Evolutionary conservation across 495 filamentous ascomycete genomes (phyloP).

Genomic region (Lepraria neglecta): DNA sequence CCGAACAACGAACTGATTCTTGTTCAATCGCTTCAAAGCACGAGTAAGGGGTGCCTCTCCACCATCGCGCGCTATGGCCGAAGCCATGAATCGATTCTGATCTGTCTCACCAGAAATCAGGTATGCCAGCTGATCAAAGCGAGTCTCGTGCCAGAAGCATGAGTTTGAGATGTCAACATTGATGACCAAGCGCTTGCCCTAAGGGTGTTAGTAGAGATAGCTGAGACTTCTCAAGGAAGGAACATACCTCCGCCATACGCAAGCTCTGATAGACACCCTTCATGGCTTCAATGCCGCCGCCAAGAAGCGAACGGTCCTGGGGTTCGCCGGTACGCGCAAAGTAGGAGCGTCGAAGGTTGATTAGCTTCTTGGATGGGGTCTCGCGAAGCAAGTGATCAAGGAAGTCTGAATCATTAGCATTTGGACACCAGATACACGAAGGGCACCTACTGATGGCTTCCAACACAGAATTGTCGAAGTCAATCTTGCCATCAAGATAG

Average conservation of each 20-base stretch:
- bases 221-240: not conserved
- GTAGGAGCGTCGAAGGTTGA: conserved; percentile 70
- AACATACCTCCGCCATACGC: conserved; percentile 52
- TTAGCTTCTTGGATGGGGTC: conserved; percentile 55
- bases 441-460: conserved; percentile 64
- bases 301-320: conserved; percentile 38
- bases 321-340: conserved; percentile 44
- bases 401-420: conserved; percentile 49
- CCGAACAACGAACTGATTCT: conserved; percentile 59
- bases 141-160: conserved; percentile 54
- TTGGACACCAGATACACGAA: not conserved
- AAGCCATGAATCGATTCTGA: not conserved
- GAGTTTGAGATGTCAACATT: conserved; percentile 80
- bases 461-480: conserved; percentile 58
- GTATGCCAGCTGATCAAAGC: conserved; percentile 14
- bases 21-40: conserved; percentile 32
- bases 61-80: not conserved
- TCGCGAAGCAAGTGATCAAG: conserved; percentile 85
- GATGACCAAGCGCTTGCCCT: conserved; percentile 56
- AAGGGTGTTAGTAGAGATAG: conserved; percentile 19
- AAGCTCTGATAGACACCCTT: conserved; percentile 82
- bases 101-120: conserved; percentile 4
- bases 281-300: conserved; percentile 63
- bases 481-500: conserved; percentile 55
- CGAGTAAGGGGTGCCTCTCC: conserved; percentile 8